phyloP scores from a whole-genome alignment of 371 early-diverging fungal species.

The Apophysomyces trapeziformis region DNA sequence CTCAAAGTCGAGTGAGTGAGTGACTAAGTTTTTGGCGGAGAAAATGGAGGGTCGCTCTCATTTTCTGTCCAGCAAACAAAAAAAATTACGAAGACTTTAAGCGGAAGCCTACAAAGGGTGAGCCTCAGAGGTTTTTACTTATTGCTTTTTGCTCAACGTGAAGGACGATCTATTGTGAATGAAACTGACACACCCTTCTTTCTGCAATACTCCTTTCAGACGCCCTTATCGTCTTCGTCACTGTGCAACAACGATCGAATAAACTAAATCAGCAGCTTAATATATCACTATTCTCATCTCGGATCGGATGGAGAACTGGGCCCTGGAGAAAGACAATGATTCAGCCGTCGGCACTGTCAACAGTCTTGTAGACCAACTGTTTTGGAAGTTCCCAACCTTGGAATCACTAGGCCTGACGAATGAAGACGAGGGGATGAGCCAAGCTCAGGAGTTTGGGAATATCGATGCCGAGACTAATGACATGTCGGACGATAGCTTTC shows the following conservation, averaged over 20 bases:
- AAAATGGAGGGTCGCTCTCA: too few relatives aligned
- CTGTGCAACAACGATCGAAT: slow-evolving; percentile 10
- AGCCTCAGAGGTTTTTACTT: background rate
- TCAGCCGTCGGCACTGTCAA: slow-evolving; percentile 21
- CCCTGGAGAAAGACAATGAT: slow-evolving; percentile 23
- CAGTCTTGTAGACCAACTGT: slow-evolving; percentile 21
- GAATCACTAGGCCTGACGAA: slow-evolving; percentile 21
- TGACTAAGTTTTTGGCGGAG: too few relatives aligned
- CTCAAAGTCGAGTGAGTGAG: too few relatives aligned
- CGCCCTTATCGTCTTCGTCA: slow-evolving; percentile 11
- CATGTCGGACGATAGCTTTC: slow-evolving; percentile 31
- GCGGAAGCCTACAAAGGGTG: slow-evolving; percentile 12
- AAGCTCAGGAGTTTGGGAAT: slow-evolving; percentile 33
- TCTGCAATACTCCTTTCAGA: slow-evolving; percentile 11
- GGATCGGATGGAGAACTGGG: slow-evolving; percentile 25
- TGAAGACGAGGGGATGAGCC: slow-evolving; percentile 27
- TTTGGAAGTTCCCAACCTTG: slow-evolving; percentile 21
- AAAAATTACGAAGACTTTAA: slow-evolving; percentile 10
- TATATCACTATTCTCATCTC: slow-evolving; percentile 4
- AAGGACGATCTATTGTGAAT: slow-evolving; percentile 11
- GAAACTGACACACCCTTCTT: slow-evolving; percentile 12
- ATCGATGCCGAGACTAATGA: slow-evolving; percentile 17
- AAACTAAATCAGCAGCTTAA: slow-evolving; percentile 2
- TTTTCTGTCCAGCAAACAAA: slow-evolving; percentile 7
- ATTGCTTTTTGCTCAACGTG: background rate